A percentile compares a stretch with the other conserved stretches of the same genome.
Evolutionary conservation across 345 rosid species (phyloP).

Genomic region (Aurinia saxatilis): DNA sequence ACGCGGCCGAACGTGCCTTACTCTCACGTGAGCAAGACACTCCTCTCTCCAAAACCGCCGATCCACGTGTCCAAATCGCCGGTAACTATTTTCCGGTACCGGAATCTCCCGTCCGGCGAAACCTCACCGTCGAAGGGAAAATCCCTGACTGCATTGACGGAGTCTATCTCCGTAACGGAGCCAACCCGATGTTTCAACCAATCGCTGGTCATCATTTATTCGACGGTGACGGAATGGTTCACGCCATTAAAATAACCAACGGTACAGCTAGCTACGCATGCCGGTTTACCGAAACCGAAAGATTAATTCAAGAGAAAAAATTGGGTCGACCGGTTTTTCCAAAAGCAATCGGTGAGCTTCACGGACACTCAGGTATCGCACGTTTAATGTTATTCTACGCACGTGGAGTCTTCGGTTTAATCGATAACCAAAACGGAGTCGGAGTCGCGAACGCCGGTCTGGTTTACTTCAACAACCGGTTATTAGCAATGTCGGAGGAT

Average conservation of each 20-base stretch:
- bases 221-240: constrained; percentile 98
- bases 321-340: constrained; percentile 67
- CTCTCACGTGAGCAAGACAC: constrained; percentile 47
- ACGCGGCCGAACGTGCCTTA: constrained; percentile 51
- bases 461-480: constrained; percentile 62
- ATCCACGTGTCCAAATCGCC: constrained; percentile 72
- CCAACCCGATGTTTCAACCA: constrained; percentile 81
- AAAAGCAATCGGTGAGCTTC: constrained; percentile 87
- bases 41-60: constrained; percentile 70
- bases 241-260: constrained; percentile 53
- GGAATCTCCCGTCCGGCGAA: constrained; percentile 44
- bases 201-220: constrained; percentile 86
- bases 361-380: constrained; percentile 79
- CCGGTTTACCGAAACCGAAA: constrained; percentile 69
- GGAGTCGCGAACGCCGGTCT: constrained; percentile 92
- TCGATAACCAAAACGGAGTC: constrained; percentile 55
- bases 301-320: constrained; percentile 42
- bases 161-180: constrained; percentile 88
- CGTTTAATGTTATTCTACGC: constrained; percentile 62
- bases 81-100: constrained; percentile 88
- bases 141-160: constrained; percentile 78
- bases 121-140: constrained; percentile 48
- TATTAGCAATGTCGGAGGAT: constrained; percentile 88
- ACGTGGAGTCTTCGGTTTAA: constrained; percentile 56
- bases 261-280: constrained; percentile 75